phyloP scores from a whole-genome alignment of 1,284 basidiomycete species.

The Fomitopsis schrenkii region DNA sequence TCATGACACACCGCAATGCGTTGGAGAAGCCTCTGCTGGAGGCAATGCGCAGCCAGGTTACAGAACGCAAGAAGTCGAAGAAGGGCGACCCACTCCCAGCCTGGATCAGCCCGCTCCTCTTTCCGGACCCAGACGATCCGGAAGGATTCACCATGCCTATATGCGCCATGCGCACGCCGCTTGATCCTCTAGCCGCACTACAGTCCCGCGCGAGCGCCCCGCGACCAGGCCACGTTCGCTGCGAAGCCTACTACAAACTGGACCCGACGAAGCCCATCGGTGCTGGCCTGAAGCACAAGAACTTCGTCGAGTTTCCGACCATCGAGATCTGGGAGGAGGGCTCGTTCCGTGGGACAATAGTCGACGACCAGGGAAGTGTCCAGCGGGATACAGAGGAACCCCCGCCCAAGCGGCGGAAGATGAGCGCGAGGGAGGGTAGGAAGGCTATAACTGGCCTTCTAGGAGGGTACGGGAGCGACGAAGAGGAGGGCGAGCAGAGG shows the following conservation, averaged over 20 bases:
- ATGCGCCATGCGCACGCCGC: conserved; percentile 51
- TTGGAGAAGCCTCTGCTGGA: conserved; percentile 46
- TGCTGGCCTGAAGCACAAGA: conserved; percentile 49
- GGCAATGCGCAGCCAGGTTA: conserved; percentile 43
- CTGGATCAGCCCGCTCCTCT: conserved; percentile 53
- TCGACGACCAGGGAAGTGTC: conserved; percentile 47
- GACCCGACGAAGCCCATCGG: conserved; percentile 46
- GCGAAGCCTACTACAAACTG: conserved; percentile 52
- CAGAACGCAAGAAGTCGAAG: conserved; percentile 36
- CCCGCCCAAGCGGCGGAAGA: conserved; percentile 47
- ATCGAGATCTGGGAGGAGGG: conserved; percentile 67
- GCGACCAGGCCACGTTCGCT: conserved; percentile 24
- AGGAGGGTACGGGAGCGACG: conserved; percentile 66
- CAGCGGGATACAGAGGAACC: conserved; percentile 32
- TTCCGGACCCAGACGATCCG: conserved; percentile 49
- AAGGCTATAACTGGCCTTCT: conserved; percentile 55
- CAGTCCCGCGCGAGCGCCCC: conserved; percentile 17
- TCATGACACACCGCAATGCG: conserved; percentile 62
- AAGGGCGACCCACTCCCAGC: conserved; percentile 41
- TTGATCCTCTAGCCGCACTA: conserved; percentile 32
- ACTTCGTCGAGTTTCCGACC: conserved; percentile 79
- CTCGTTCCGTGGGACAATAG: conserved; percentile 51
- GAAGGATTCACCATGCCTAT: conserved; percentile 51
- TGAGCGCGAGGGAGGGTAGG: conserved; percentile 46
- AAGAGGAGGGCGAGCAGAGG: conserved; percentile 33